Conservation (phyloP, 108 stramenopile species). For the Ochromonas danica region DNA sequence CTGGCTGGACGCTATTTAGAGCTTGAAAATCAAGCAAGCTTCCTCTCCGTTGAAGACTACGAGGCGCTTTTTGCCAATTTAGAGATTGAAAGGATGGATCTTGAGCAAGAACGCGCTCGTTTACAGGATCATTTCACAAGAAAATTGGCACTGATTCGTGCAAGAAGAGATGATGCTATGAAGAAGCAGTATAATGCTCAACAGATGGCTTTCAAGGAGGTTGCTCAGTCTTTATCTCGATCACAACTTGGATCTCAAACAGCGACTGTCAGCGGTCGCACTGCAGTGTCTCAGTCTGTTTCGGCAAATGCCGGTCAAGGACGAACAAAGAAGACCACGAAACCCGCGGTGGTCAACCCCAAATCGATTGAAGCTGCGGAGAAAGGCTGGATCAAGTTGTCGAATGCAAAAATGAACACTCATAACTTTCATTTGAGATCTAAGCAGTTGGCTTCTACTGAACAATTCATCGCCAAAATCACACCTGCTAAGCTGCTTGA, state of each 20-base stretch:
- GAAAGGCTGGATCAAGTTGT: constrained; percentile 22
- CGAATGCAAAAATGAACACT: constrained; percentile 18
- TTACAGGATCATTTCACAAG: background rate
- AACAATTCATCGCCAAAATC: background rate
- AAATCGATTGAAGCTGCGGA: no score
- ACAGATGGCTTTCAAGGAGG: background rate
- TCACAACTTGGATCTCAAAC: no score
- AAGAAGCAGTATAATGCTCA: background rate
- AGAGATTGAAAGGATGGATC: background rate
- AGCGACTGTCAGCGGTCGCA: no score
- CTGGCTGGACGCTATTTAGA: constrained; percentile 5
- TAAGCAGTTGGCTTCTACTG: background rate
- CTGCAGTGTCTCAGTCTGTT: no score
- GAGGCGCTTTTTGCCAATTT: background rate
- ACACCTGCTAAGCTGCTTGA: background rate
- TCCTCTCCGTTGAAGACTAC: background rate
- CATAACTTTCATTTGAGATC: background rate
- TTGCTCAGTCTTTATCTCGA: no score
- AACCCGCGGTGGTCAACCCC: no score
- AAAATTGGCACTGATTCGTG: background rate
- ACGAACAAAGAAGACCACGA: no score
- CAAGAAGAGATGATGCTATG: background rate
- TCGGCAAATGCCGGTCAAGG: no score
- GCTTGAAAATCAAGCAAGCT: background rate
- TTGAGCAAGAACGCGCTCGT: background rate